Conservation (phyloP, 306 rosid species). For the Cucurbita pepo region DNA sequence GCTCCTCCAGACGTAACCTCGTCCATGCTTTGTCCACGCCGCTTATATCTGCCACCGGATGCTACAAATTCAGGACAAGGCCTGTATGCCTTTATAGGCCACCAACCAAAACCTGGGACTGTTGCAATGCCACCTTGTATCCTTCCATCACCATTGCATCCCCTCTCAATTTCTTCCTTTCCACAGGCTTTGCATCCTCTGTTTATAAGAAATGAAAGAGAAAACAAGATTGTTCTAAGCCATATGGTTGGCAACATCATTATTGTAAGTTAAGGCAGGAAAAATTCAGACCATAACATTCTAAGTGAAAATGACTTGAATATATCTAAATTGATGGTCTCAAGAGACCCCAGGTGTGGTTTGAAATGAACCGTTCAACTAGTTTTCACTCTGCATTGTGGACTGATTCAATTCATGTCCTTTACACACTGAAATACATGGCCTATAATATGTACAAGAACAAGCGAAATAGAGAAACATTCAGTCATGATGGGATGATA, state of each 20-base stretch:
- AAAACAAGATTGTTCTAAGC: background rate
- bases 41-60: constrained; percentile 67
- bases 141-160: constrained; percentile 93
- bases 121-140: constrained; percentile 95
- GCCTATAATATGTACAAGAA: background rate
- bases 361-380: background rate
- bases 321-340: background rate
- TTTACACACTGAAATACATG: background rate
- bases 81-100: constrained; percentile 96
- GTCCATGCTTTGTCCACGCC: constrained; percentile 89
- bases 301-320: background rate
- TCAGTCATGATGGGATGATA: background rate
- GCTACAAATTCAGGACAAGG: constrained; percentile 86
- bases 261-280: background rate
- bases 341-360: background rate
- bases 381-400: background rate
- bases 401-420: background rate
- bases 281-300: background rate
- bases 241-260: background rate
- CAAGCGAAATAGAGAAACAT: background rate
- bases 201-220: constrained; percentile 6
- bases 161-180: constrained; percentile 59
- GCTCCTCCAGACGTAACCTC: constrained; percentile 80
- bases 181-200: constrained; percentile 89
- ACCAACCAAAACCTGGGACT: constrained; percentile 94